Conservation (phyloP, 2,329 filamentous ascomycete genomes). For the Talaromyces funiculosus region DNA sequence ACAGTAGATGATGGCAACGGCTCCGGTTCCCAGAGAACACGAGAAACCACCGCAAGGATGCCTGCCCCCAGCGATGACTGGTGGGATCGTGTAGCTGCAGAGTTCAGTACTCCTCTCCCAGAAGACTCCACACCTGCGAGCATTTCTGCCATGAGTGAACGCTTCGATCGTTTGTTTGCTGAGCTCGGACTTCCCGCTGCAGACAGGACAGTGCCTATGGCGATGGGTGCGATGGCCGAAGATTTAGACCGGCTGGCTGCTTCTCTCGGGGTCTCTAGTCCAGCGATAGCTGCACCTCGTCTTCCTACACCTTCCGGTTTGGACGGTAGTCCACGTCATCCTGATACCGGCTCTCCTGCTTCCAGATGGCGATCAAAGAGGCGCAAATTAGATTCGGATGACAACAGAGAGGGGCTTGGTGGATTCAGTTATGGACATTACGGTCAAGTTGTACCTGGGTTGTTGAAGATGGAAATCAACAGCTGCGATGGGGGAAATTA, state of each 20-base stretch:
- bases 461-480: constrained; percentile 77
- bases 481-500: constrained; percentile 79
- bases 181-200: not conserved
- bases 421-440: constrained; percentile 77
- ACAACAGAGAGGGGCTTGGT: constrained; percentile 40
- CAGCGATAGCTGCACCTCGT: not conserved
- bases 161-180: not conserved
- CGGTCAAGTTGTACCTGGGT: constrained; percentile 79
- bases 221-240: not conserved
- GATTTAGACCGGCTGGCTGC: not conserved
- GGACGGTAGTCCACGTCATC: not conserved
- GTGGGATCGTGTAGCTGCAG: not conserved
- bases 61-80: not conserved
- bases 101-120: not conserved
- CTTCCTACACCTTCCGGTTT: not conserved
- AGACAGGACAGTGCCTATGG: not conserved
- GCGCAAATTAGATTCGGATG: constrained; percentile 64
- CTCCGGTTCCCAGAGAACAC: constrained; percentile 15
- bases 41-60: constrained; percentile 19
- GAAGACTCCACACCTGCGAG: not conserved
- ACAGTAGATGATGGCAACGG: constrained; percentile 1
- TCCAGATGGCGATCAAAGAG: constrained; percentile 56
- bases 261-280: not conserved
- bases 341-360: constrained; percentile 19
- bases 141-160: not conserved